Conservation (phyloP, 129 eudicot genomes). For the Saposhnikovia divaricata region DNA sequence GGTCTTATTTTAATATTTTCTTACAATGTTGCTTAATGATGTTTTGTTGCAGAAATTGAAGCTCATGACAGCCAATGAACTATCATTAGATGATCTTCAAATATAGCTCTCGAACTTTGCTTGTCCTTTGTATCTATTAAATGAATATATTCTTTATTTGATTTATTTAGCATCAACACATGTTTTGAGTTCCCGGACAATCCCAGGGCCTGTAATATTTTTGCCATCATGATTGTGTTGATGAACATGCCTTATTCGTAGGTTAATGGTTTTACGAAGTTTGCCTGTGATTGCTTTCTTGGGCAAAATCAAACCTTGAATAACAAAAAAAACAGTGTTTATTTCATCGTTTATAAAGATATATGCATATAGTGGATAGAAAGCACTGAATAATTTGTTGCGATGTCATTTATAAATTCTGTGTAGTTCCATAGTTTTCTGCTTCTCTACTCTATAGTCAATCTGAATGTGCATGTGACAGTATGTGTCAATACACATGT, state of each 20-base stretch:
- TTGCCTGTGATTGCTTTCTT: not conserved
- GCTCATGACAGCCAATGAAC: constrained; percentile 37
- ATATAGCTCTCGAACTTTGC: not conserved
- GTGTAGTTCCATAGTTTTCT: no score
- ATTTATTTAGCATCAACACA: not conserved
- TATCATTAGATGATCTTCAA: constrained; percentile 8
- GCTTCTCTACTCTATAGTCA: not conserved
- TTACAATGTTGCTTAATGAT: not conserved
- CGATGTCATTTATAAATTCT: not conserved
- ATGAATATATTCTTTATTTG: not conserved
- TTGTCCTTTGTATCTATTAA: constrained; percentile 1
- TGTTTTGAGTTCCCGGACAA: not conserved
- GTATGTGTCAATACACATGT: not conserved
- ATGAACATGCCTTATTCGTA: not conserved
- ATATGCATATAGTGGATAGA: not conserved
- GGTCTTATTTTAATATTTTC: not conserved
- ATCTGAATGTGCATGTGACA: not conserved
- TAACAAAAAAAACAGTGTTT: not conserved
- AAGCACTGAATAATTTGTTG: not conserved
- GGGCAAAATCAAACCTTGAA: not conserved
- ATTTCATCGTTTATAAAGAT: not conserved
- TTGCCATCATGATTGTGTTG: not conserved
- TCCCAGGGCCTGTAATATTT: not conserved
- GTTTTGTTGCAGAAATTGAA: constrained; percentile 50
- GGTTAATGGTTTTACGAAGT: not conserved